Evolutionary conservation across 148 eudicot species (phyloP), one percentile per base, ranked within the genome.

Genomic region (Silene conica): DNA sequence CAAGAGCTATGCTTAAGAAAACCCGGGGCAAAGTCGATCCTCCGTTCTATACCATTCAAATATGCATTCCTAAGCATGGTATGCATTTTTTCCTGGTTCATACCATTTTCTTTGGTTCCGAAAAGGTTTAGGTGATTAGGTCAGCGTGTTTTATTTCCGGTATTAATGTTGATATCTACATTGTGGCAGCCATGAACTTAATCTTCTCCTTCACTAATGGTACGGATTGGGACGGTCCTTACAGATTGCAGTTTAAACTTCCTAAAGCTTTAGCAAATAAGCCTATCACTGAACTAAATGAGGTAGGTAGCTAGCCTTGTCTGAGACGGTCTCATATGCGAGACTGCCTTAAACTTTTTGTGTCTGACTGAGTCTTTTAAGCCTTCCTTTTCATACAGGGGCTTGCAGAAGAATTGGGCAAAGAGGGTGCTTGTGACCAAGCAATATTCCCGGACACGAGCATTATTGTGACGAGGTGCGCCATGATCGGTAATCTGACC

Each of bases 171-270:
- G 5, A 14, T 67, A 65, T 34, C 0, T 72, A 8, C 68, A 19
- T 7, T 63, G 64, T 74, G 59, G 82, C 91, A 91, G 97, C 97
- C 38, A 22, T 88, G 79, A 91, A 86, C 79, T 76, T 94, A 81
- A 87, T 94, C 61, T 91, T 94, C 77, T 91, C 97, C 12, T 94
- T 94, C 82, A 94, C 97, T 61, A 94, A 94, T 61, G 98, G 98
- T 15, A 25, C 81, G 20, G 90, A 89, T 13, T 94, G 97, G 98
- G 97, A 91, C 71, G 96, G 98, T 67, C 98, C 98, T 15, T 94
- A 94, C 83, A 89, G 91, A 78, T 79, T 94, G 62, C 88, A 89
- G 82, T 91, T 91, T 80, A 91, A 86, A 88, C 89, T 94, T 58
- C 98, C 91, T 5, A 94, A 76, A 69, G 76, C 80, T 48, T 91